A percentile compares a stretch with the other conserved stretches of the same genome.
Conservation (phyloP, 2,329 filamentous ascomycete species). For the Cylindrodendrum hubeiense region DNA sequence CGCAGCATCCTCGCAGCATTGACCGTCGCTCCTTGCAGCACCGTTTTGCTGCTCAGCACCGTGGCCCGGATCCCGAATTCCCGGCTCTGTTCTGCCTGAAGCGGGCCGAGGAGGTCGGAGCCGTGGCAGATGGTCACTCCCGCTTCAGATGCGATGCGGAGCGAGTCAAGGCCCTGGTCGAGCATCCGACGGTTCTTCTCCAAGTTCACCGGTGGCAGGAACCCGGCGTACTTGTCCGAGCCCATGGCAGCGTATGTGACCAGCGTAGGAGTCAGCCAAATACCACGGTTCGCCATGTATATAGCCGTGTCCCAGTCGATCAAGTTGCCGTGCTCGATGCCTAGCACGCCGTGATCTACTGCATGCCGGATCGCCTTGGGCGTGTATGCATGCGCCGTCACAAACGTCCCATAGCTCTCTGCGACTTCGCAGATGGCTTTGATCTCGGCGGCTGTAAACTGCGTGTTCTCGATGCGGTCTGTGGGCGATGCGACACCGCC, state of each 20-base stretch:
- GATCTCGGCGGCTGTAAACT: constrained; percentile 69
- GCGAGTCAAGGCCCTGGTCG: constrained; percentile 55
- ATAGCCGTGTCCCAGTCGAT: constrained; percentile 56
- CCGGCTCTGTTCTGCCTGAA: constrained; percentile 44
- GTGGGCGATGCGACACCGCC: constrained; percentile 68
- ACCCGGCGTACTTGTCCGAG: constrained; percentile 54
- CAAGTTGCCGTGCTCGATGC: constrained; percentile 62
- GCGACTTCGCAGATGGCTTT: constrained; percentile 65
- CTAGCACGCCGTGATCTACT: constrained; percentile 65
- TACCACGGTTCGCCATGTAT: constrained; percentile 61
- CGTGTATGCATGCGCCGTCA: constrained; percentile 70
- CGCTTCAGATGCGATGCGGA: constrained; percentile 62
- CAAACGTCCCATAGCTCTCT: constrained; percentile 60
- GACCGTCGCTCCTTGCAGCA: constrained; percentile 50
- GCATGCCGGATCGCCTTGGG: constrained; percentile 64
- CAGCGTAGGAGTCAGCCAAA: constrained; percentile 66
- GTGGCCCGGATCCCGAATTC: constrained; percentile 46
- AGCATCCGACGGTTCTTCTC: constrained; percentile 64
- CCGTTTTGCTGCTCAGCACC: constrained; percentile 32
- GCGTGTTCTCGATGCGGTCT: constrained; percentile 63
- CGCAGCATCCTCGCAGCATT: constrained; percentile 63
- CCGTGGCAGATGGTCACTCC: constrained; percentile 68
- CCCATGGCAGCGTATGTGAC: constrained; percentile 64
- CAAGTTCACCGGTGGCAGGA: constrained; percentile 56
- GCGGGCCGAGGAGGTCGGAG: constrained; percentile 50